Percentiles rank a stretch among this genome's conserved stretches.
These are phyloP conservation scores for Blastobotrys indianensis DNA, from an alignment of 1,139 yeast species.

Conservation along the genomic window DNA sequence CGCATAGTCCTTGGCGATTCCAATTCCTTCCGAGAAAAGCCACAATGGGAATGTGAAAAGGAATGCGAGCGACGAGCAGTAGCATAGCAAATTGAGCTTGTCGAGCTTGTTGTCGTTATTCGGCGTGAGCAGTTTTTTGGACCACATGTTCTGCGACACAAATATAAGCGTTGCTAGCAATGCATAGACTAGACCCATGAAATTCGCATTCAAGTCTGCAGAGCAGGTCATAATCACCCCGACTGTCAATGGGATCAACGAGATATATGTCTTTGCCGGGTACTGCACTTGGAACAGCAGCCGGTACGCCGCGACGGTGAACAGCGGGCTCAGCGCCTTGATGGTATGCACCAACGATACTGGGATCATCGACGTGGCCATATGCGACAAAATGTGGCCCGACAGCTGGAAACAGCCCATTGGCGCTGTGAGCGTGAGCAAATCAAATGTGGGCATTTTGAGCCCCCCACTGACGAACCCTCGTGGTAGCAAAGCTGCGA, in stretches of 20 bases:
- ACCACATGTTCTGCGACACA: constrained; percentile 87
- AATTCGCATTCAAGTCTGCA: constrained; percentile 40
- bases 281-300: constrained; percentile 53
- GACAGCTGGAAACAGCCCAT: constrained; percentile 90
- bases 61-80: constrained; percentile 81
- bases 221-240: constrained; percentile 85
- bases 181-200: constrained; percentile 67
- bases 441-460: constrained; percentile 46
- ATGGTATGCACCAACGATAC: constrained; percentile 89
- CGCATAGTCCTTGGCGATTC: constrained; percentile 20
- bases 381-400: constrained; percentile 86
- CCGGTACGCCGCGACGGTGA: constrained; percentile 78
- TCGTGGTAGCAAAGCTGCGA: constrained; percentile 26
- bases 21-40: constrained; percentile 53
- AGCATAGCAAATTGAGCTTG: constrained; percentile 74
- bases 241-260: constrained; percentile 65
- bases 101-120: constrained; percentile 47
- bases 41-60: constrained; percentile 72
- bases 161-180: constrained; percentile 77
- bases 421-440: constrained; percentile 69
- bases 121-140: constrained; percentile 69
- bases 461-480: constrained; percentile 31
- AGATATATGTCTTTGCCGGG: constrained; percentile 60
- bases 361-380: constrained; percentile 81
- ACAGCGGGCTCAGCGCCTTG: constrained; percentile 81